Base-by-base conservation (phyloP, 2,329 filamentous ascomycete species). In the Nemania serpens region DNA sequence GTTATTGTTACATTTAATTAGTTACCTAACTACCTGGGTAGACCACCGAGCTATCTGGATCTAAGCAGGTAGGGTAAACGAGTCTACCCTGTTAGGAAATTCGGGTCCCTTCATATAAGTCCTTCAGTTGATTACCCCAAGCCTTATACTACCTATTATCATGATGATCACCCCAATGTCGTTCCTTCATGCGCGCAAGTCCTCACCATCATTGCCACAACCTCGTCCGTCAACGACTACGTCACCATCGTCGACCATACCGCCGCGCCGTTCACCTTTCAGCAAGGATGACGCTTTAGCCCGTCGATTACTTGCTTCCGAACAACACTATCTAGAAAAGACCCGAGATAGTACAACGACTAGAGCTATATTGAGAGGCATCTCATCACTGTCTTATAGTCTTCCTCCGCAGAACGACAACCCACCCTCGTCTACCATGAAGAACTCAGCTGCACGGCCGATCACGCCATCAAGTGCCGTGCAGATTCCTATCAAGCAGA, bases 381-480 rank as follows among this genome's bases (percentile, higher is more conserved):
- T 69, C 54, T 66, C 67, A 43, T 42, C 68, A 55, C 66, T 62
- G 18, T 67, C 64, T 61, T 66, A 70, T 39, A 59, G 59, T 43
- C 59, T 72, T 33, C 64, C 69, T 42, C 61, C 70, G 20, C 63
- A 59, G 55, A 67, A 66, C 52, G 53, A 65, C 37, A 73, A 66
- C 42, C 66, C 68, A 41, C 68, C 73, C 29, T 70, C 69, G 51
- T 65, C 72, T 5, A 72, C 73, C 13, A 73, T 73, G 60, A 70
- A 70, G n/a, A 69, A 61, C 52, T 66, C 65, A 36, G 63, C 72
- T 55, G 67, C 73, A 34, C 75, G 75, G 56, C 75, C 77, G 46
- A 73, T 69, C 42, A 75, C 74, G 18, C 74, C 81, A 20, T 81
- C 82, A 18, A 81, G 78, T 63, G 83, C 84, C 0, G 82, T 86